phyloP scores from a whole-genome alignment of 2,329 filamentous ascomycete species.

The Epichloe festucae region DNA sequence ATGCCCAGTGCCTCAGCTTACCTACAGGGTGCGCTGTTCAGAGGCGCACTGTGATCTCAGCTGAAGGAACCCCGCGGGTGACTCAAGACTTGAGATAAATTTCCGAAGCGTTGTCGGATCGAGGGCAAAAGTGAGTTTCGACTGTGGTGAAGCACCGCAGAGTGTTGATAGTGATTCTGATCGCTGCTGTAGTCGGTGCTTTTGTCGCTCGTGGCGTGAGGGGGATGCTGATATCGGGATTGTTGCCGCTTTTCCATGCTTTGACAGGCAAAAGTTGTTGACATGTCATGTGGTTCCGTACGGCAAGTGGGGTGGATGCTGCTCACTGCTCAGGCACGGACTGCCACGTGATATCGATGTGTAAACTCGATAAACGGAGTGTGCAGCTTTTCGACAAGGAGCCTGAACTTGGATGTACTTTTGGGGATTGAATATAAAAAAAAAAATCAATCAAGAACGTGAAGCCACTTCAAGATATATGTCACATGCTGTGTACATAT shows the following conservation, averaged over 20 bases:
- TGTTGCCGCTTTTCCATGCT: neutral
- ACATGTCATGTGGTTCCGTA: conserved; percentile 3
- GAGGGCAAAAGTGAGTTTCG: neutral
- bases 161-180: neutral
- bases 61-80: conserved; percentile 3
- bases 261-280: neutral
- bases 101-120: neutral
- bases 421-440: neutral
- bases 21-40: neutral
- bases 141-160: neutral
- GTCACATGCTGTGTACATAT: neutral
- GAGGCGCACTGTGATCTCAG: neutral
- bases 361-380: neutral
- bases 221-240: neutral
- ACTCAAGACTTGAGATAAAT: neutral
- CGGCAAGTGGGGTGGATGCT: conserved; percentile 2
- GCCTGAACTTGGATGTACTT: neutral
- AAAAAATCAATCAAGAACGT: neutral
- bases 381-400: neutral
- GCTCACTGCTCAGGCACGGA: neutral
- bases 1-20: neutral
- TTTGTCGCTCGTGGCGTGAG: neutral
- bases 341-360: conserved; percentile 2
- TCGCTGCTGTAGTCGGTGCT: neutral
- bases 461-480: neutral